Conservation (phyloP, 768 basidiomycete genomes). For the Leccinum subtestaceum region DNA sequence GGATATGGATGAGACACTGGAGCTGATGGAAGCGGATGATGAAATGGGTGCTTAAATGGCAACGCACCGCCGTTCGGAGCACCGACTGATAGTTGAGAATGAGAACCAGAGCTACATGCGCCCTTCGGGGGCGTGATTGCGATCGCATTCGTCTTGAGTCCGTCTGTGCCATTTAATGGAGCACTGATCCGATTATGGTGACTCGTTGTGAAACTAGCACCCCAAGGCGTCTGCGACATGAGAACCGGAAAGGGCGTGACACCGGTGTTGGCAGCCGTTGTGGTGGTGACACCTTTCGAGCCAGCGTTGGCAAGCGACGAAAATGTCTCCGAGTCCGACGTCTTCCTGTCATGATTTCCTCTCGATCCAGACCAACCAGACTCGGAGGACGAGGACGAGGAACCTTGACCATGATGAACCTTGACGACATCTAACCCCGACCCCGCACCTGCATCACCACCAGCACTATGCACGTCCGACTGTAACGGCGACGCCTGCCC, state of each 20-base stretch:
- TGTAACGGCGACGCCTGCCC: background rate
- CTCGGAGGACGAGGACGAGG: no score
- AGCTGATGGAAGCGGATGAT: constrained; percentile 12
- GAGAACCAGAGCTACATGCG: background rate
- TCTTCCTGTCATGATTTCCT: no score
- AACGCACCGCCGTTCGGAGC: constrained; percentile 2
- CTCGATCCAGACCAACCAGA: no score
- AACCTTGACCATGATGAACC: no score
- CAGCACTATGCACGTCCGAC: background rate
- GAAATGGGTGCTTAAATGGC: background rate
- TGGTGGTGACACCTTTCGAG: background rate
- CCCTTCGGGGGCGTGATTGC: constrained; percentile 2
- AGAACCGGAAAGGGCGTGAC: constrained; percentile 23
- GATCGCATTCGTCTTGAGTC: constrained; percentile 8
- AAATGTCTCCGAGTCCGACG: no score
- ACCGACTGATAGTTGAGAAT: background rate
- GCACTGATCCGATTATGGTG: background rate
- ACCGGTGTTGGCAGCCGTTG: background rate
- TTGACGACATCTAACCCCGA: background rate
- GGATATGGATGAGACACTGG: constrained; percentile 2
- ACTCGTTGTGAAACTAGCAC: background rate
- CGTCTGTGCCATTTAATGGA: background rate
- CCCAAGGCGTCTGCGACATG: constrained; percentile 6
- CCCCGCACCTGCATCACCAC: background rate
- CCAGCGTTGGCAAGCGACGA: no score